Evolutionary conservation across 192 early-diverging fungal genomes (phyloP).

Genomic region (Cetraspora pellucida): DNA sequence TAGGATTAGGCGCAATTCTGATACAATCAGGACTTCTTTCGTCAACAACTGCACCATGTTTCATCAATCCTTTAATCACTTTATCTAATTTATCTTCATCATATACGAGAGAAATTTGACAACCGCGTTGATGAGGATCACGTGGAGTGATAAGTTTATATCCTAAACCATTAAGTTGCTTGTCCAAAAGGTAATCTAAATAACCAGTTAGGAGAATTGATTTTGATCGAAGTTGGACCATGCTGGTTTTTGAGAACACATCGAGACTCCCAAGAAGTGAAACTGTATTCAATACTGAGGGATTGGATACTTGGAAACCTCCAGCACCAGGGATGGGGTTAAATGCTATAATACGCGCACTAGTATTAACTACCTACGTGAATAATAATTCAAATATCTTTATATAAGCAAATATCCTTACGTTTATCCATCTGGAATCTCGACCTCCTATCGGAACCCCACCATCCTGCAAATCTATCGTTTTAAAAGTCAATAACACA

Average conservation of each 20-base stretch:
- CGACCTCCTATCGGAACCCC: conserved; percentile 81
- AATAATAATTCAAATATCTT: neutral
- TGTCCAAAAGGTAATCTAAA: conserved; percentile 73
- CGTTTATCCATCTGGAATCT: conserved; percentile 89
- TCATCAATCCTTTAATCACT: conserved; percentile 65
- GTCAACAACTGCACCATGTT: conserved; percentile 78
- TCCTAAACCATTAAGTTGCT: conserved; percentile 28
- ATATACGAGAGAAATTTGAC: conserved; percentile 81
- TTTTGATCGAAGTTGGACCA: conserved; percentile 71
- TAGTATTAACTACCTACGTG: neutral
- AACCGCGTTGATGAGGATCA: conserved; percentile 75
- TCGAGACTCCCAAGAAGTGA: conserved; percentile 78
- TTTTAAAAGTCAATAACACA: neutral
- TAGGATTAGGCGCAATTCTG: conserved; percentile 84
- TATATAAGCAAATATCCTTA: conserved; percentile 22
- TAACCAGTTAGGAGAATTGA: conserved; percentile 82
- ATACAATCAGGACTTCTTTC: conserved; percentile 91
- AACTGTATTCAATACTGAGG: conserved; percentile 72
- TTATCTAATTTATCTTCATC: conserved; percentile 55
- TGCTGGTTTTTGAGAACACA: conserved; percentile 74
- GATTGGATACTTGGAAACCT: conserved; percentile 89
- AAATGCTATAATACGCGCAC: conserved; percentile 49
- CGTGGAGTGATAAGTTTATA: conserved; percentile 80
- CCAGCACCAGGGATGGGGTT: conserved; percentile 77
- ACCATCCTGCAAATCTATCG: conserved; percentile 85